Evolutionary conservation across 331 rosid genomes (phyloP), one percentile per base, ranked within the genome.

Genomic region (Rosa hybrid): DNA sequence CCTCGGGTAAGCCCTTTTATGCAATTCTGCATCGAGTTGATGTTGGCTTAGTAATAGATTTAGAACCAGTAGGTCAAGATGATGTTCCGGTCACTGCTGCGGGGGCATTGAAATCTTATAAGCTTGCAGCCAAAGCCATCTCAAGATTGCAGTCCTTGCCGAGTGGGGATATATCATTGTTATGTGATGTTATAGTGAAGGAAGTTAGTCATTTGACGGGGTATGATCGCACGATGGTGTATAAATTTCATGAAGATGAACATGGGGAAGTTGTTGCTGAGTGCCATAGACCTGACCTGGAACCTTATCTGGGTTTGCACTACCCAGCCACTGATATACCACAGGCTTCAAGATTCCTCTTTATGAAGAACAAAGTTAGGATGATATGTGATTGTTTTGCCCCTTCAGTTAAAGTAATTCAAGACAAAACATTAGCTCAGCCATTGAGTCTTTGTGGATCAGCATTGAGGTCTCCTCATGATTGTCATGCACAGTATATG

Each of bases 181-280:
- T 81, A 50, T 84, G 87, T 20, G 78, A 81, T 79, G 82, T 81
- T 71, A 75, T 81, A 81, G 90, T 78, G 42, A 84, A 84, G 76
- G 90, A 86, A 82, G 90, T 84, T 60, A 64, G 84, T 49, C 86
- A 81, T 72, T 79, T 86, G 80, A 86, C 82, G 12, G 86, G 87
- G 44, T 86, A 81, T 69, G 90, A 86, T 76, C 85, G 86, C 56
- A 83, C 77, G 10, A 86, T 84, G 90, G 90, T 86, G 75, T 86
- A 84, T 72, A 86, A 84, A 60, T 86, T 86, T 77, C 87, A 84
- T 25, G 90, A 84, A 34, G 90, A 76, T 67, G 87, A 86, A 23
- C 90, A 86, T 53, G 90, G 90, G 75, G 90, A 84, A 86, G 90
- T 84, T 44, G 75, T 84, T 41, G 82, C 87, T 50, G 90, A 86